Evolutionary conservation across 2,329 filamentous ascomycete species (phyloP).

Genomic region (Fusarium begoniae): DNA sequence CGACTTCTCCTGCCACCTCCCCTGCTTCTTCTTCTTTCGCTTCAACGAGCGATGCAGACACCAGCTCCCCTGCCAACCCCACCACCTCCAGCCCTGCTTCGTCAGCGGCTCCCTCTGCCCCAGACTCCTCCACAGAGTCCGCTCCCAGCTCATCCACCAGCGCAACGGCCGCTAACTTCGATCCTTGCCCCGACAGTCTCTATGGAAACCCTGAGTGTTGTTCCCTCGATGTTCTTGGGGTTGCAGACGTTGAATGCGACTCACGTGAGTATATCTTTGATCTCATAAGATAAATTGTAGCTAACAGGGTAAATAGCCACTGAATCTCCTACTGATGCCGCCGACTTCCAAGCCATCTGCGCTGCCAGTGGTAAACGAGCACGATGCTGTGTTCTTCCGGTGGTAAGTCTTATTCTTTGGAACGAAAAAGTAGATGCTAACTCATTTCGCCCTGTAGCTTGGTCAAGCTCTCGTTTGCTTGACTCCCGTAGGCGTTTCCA

Average conservation of each 20-base stretch:
- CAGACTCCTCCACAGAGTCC: neutral
- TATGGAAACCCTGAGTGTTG: neutral
- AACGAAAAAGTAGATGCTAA: neutral
- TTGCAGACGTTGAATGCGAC: neutral
- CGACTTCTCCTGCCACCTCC: neutral
- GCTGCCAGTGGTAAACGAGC: neutral
- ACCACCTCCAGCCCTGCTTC: neutral
- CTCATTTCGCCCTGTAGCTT: neutral
- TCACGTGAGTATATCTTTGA: neutral
- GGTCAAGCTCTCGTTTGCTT: neutral
- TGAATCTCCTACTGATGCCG: neutral
- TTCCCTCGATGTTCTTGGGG: neutral
- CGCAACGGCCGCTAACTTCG: neutral
- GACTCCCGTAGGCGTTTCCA: neutral
- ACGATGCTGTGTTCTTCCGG: neutral
- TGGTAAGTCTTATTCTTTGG: neutral
- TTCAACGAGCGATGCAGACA: neutral
- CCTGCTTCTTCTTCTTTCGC: neutral
- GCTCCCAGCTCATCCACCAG: neutral
- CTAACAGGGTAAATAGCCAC: neutral
- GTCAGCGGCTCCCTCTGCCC: neutral
- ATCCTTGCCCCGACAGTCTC: neutral
- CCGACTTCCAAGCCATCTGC: neutral
- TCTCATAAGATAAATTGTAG: fast-evolving
- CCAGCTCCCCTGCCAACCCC: neutral